Base-by-base conservation (phyloP, 2,329 filamentous ascomycete species). In the Fusarium sp. region DNA sequence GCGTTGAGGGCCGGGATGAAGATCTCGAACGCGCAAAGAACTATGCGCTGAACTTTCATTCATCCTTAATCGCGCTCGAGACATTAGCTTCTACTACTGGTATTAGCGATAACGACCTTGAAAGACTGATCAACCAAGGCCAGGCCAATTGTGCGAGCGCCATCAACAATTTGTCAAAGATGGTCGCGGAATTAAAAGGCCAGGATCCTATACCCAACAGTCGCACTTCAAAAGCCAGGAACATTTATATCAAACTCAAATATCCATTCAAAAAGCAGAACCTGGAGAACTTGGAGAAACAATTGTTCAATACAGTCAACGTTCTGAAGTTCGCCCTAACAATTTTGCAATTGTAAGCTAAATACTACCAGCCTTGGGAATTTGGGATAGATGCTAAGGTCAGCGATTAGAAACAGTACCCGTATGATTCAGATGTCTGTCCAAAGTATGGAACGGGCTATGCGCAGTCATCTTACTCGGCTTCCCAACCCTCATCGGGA, bases 381-480 rank as follows among this genome's bases (percentile, higher is more conserved):
- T 13, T 32, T 32, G 13, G 32, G 14, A 35, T 28, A 22, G 0
- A 28, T 47, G 3, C 24, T 47, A 28, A 28, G 12, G 20, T 13
- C 13, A 15, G 5, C 0, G 44, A 28, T 22, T 5, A 47, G 44
- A 1, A 47, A 10, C 1, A 47, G 1, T 5, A 8, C 1, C 12
- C 0, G 2, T 8, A 8, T 7, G 22, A 22, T 4, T 26, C 44
- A 47, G 7, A 26, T 28, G 8, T 47, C 24, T 0, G 5, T 28
- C 18, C 44, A 47, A 15, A 6, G 8, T 47, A 47, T 47, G 1
- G 5, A 47, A 2, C 12, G 5, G 18, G 4, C 4, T 24, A 0
- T 47, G 0, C 0, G 0, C 18, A 20, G 10, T 22, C 5, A 6
- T 3, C 18, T 15, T 0, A 3, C 2, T 2, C 44, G 24, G 7